phyloP scores from a whole-genome alignment of 192 early-diverging fungal species.

The Entomortierella beljakovae region DNA sequence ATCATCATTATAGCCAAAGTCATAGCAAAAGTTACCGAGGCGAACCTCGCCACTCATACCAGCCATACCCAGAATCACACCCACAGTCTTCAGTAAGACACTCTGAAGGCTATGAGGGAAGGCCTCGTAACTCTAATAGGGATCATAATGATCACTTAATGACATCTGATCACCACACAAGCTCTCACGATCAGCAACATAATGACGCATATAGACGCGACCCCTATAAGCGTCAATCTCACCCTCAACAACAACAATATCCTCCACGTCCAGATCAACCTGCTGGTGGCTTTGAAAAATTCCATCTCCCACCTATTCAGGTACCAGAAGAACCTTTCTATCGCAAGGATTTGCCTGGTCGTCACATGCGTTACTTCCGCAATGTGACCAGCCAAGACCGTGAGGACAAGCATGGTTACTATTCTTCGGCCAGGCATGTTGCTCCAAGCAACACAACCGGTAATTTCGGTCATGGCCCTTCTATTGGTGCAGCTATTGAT shows the following conservation, averaged over 20 bases:
- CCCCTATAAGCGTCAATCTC: constrained; percentile 24
- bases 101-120: constrained; percentile 46
- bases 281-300: constrained; percentile 36
- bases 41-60: constrained; percentile 21
- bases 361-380: constrained; percentile 53
- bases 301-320: constrained; percentile 36
- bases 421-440: constrained; percentile 47
- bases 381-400: constrained; percentile 52
- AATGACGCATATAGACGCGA: constrained; percentile 33
- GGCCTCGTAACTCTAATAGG: constrained; percentile 46
- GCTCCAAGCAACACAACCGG: constrained; percentile 51
- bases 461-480: constrained; percentile 50
- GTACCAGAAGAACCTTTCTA: constrained; percentile 51
- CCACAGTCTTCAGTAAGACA: constrained; percentile 21
- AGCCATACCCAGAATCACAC: constrained; percentile 18
- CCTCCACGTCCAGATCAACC: constrained; percentile 1
- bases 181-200: constrained; percentile 41
- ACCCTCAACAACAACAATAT: constrained; percentile 16
- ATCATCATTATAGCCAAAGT: background rate
- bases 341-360: constrained; percentile 44
- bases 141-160: constrained; percentile 51
- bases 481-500: constrained; percentile 37
- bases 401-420: constrained; percentile 41
- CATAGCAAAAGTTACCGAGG: constrained; percentile 5
- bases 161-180: constrained; percentile 24